Base-by-base conservation (phyloP, 345 rosid genomes). In the Conringia planisiliqua region DNA sequence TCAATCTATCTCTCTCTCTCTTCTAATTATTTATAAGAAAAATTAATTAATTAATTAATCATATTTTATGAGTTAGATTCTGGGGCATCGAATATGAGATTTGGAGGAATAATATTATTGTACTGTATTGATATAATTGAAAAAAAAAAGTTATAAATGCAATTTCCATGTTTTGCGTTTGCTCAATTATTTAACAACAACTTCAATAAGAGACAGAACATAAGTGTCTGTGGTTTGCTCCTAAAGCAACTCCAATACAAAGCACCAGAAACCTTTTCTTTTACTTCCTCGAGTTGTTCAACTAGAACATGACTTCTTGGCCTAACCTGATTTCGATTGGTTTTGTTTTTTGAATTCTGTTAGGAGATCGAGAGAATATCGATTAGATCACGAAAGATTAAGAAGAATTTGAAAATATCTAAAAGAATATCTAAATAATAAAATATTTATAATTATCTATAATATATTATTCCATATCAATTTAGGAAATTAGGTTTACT, bases 171-270 rank as follows among this genome's bases (percentile, higher is more conserved):
- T 76, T 70, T 76, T 55, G 70, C 75, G 75, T 62, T 29, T 18
- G 6, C 65, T 55, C 66, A 62, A 76, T 70, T 62, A 76, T 62
- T 62, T 70, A 32, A 70, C 74, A 32, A 76, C 64, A 42, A 69
- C 64, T 76, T 55, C 44, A 62, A 69, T 76, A 9, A 55, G 44
- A 55, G 62, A 76, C 73, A 60, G 78, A 67, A 60, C 74, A 75
- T n/a, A 14, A 40, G 55, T 50, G 74, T 67, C 14, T 62, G 38
- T 60, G 57, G 74, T 68, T 69, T 69, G 47, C 35, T 8, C 50
- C 18, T 54, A 54, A 76, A 76, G 80, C 80, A 54, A 76, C 80
- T 69, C 58, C 66, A 52, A 55, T 69, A 42, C 66, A 52, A 55
- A 62, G 51, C 68, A 66, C 66, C 72, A 12, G 46, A 33, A 46